Base-by-base conservation (phyloP, 2,329 filamentous ascomycete genomes). In the Diaporthe destruens region DNA sequence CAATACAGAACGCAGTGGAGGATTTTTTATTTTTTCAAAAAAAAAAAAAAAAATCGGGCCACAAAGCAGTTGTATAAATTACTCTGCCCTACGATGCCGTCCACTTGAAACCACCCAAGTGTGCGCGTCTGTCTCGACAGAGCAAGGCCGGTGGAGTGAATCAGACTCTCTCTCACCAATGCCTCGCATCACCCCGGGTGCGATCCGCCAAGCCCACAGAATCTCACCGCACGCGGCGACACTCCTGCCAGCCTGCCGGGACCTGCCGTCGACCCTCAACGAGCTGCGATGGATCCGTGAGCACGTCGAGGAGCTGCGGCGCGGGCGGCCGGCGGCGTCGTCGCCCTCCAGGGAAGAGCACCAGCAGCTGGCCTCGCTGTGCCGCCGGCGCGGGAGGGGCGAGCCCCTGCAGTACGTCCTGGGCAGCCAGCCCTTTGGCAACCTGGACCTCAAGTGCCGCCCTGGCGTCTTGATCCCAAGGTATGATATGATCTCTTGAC, bases 361-460 rank as follows among this genome's bases (percentile, higher is more conserved):
- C 42, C 53, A 66, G 20, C 53, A 66, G 20, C 25, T 89, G 2
- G 75, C 80, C 9, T 74, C 78, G 1, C 80, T 91, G 8, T 90
- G 88, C 74, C 80, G 80, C 5, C 81, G 84, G 63, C 84, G 90
- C 44, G 85, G 87, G 11, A 81, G 80, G 11, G 94, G 94, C 1
- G 88, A 91, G 72, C 96, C 96, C 1, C 83, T 99, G 44, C 96
- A 98, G 81, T 98, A 98, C 80, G 87, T 98, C 29, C 84, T 99
- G 1, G 95, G 95, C 4, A 91, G 91, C 6, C 95, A 98, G 80
- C 96, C 93, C 1, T 98, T 99, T 82, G 96, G 95, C 0, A 84
- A 90, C 6, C 83, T 98, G 20, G 92, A 98, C 54, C 92, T 99
- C 57, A 83, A 87, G 70, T 98, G 95, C 79, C 86, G 85, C 36